Conservation (phyloP, 2,329 filamentous ascomycete genomes). For the Penicillium sp. region DNA sequence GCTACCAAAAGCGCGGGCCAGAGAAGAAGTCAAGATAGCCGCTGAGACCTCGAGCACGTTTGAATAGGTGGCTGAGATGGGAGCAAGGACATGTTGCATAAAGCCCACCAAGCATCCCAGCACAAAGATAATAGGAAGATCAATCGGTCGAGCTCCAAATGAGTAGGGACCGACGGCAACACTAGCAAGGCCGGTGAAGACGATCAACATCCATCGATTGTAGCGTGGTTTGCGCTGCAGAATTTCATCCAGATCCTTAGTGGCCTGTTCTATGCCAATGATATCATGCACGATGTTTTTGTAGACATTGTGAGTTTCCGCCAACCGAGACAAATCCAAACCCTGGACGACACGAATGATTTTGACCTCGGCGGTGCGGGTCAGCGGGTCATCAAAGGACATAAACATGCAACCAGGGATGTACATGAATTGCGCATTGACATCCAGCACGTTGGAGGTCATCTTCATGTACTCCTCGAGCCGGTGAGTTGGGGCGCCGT, state of each 20-base stretch:
- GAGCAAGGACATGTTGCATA: conserved; percentile 67
- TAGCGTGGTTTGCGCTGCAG: conserved; percentile 53
- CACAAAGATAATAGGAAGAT: conserved; percentile 49
- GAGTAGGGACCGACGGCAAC: conserved; percentile 71
- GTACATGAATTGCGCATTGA: conserved; percentile 82
- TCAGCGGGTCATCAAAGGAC: conserved; percentile 56
- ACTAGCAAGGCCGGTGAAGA: conserved; percentile 67
- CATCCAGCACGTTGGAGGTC: conserved; percentile 76
- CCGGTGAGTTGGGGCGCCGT: conserved; percentile 28
- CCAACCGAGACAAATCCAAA: conserved; percentile 40
- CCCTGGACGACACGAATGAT: conserved; percentile 39
- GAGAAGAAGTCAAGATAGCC: conserved; percentile 59
- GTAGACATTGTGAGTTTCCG: conserved; percentile 40
- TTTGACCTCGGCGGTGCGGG: conserved; percentile 42
- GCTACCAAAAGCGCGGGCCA: conserved; percentile 61
- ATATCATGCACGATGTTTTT: conserved; percentile 43
- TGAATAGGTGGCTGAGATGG: conserved; percentile 60
- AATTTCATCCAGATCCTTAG: conserved; percentile 44
- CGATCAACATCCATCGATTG: conserved; percentile 48
- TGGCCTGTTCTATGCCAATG: conserved; percentile 39
- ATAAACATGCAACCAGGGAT: conserved; percentile 52
- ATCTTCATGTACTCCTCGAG: conserved; percentile 78
- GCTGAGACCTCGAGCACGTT: conserved; percentile 42
- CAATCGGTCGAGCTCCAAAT: conserved; percentile 65
- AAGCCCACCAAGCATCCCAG: conserved; percentile 67